These are phyloP conservation scores for Yarrowia sp. DNA, from an alignment of 805 yeast genomes.

Conservation along the genomic window DNA sequence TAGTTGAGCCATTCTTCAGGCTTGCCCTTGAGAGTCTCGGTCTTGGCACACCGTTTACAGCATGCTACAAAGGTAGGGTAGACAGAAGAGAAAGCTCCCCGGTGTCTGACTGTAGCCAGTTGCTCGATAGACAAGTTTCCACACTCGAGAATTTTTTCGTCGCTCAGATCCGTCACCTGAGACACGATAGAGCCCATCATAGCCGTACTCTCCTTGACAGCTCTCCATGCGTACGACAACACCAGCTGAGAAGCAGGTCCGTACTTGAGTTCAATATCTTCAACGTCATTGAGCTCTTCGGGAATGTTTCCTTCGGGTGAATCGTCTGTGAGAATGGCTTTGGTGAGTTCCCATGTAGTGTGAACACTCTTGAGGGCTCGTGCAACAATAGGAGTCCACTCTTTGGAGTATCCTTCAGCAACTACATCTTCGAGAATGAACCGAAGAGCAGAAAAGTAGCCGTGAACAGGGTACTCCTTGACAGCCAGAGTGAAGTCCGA, in stretches of 20 bases:
- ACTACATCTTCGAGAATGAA: slow-evolving; percentile 44
- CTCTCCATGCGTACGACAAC: slow-evolving; percentile 75
- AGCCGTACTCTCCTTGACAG: slow-evolving; percentile 69
- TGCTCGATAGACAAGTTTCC: slow-evolving; percentile 65
- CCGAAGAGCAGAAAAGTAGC: slow-evolving; percentile 60
- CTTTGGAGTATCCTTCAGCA: slow-evolving; percentile 31
- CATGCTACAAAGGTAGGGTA: slow-evolving; percentile 74
- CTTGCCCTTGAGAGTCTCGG: slow-evolving; percentile 38
- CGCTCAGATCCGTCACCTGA: slow-evolving; percentile 37
- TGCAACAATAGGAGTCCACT: slow-evolving; percentile 31
- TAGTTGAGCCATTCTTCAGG: slow-evolving; percentile 59
- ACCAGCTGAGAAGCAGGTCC: slow-evolving; percentile 46
- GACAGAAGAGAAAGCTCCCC: slow-evolving; percentile 89
- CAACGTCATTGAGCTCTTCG: slow-evolving; percentile 36
- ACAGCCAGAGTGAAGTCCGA: slow-evolving; percentile 46
- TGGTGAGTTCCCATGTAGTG: slow-evolving; percentile 47
- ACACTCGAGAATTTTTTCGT: slow-evolving; percentile 37
- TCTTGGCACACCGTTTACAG: slow-evolving; percentile 53
- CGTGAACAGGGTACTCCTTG: slow-evolving; percentile 58
- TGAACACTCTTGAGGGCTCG: slow-evolving; percentile 30
- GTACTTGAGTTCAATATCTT: slow-evolving; percentile 34
- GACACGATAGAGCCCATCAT: slow-evolving; percentile 50
- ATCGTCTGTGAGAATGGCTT: slow-evolving; percentile 58
- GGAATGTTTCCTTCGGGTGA: slow-evolving; percentile 69
- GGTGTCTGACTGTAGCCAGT: slow-evolving; percentile 71